Evolutionary conservation across 352 stramenopile species (phyloP), one percentile per base, ranked within the genome.

Genomic region (Phytophthora sp.): DNA sequence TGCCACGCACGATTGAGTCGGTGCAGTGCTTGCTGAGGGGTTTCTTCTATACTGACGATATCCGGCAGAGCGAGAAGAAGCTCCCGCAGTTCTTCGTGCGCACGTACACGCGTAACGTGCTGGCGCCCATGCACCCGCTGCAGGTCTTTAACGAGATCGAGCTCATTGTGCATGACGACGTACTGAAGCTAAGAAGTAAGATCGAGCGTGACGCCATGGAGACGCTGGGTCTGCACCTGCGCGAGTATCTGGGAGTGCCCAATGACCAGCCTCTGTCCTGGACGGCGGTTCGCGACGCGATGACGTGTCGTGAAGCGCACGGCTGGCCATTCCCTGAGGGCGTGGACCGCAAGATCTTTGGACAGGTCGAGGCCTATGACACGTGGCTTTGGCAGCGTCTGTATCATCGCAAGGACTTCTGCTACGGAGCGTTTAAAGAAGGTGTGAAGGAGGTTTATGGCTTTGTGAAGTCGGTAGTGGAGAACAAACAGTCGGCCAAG

Each of bases 331-430:
- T 91, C 13, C 87, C 87, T 3, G 77, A 93, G 3, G 84, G 87
- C 18, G 79, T 95, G 9, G 86, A 83, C 23, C 58, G 77, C 21
- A 76, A 80, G 16, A 84, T 91, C 47, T 87, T 85, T 36, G 63
- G 74, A 12, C 66, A 82, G 57, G 76, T 93, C 26, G 70, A 77
- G 35, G 74, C 73, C 33, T 91, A 92, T 68, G 85, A 93, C 53
- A 79, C 85, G 60, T 94, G 85, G 87, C 77, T 93, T 33, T 95
- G 85, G 87, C 79, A 95, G 50, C 70, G 76, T 39, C 71, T 93
- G 59, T 95, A 93, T 66, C 74, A 70, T 18, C 71, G 79, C 66
- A 76, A 79, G 29, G 71, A 76, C 18, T 88, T 91, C 46, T 90
- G 80, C 65, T 79, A 81, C 52, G 56, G 64, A 39, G 76, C 80